phyloP scores from a whole-genome alignment of 148 eudicot species.

The Linanthus parryae region DNA sequence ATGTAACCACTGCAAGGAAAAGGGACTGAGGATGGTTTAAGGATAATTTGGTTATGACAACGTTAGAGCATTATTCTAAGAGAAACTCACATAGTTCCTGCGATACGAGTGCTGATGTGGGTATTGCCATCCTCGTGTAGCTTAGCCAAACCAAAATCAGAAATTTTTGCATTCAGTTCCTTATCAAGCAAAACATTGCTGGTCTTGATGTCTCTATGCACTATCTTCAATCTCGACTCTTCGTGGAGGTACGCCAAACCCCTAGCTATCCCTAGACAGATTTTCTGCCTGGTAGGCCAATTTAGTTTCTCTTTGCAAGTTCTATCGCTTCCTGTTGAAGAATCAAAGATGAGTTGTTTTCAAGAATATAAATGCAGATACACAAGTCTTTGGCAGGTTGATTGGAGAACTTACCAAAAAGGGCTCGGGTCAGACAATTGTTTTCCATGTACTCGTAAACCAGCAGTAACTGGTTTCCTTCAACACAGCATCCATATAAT shows the following conservation, averaged over 20 bases:
- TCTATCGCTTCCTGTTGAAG: conserved; percentile 23
- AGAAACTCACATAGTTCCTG: conserved; percentile 32
- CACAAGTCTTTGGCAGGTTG: neutral
- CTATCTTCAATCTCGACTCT: conserved; percentile 50
- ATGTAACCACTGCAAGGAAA: conserved; percentile 39
- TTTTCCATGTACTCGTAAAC: conserved; percentile 67
- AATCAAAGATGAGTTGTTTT: too few relatives aligned
- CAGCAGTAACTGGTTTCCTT: conserved; percentile 52
- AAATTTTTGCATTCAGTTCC: conserved; percentile 33
- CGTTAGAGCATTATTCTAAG: neutral
- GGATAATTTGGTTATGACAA: neutral
- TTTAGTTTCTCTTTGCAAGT: conserved; percentile 29
- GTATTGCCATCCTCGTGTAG: conserved; percentile 37
- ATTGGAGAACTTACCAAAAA: conserved; percentile 37
- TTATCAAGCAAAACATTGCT: conserved; percentile 51
- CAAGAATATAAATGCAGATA: too few relatives aligned
- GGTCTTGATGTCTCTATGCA: conserved; percentile 51
- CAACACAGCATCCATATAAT: conserved; percentile 63
- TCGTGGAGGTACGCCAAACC: conserved; percentile 64
- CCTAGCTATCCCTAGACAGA: conserved; percentile 47
- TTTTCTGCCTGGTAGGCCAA: conserved; percentile 39
- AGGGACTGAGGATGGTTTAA: neutral
- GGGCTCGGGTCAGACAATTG: conserved; percentile 55
- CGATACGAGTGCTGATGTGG: conserved; percentile 44
- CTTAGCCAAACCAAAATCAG: conserved; percentile 35